Evolutionary conservation across 176 grass and related monocot species (phyloP).

Genomic region (Musa troglodytarum): DNA sequence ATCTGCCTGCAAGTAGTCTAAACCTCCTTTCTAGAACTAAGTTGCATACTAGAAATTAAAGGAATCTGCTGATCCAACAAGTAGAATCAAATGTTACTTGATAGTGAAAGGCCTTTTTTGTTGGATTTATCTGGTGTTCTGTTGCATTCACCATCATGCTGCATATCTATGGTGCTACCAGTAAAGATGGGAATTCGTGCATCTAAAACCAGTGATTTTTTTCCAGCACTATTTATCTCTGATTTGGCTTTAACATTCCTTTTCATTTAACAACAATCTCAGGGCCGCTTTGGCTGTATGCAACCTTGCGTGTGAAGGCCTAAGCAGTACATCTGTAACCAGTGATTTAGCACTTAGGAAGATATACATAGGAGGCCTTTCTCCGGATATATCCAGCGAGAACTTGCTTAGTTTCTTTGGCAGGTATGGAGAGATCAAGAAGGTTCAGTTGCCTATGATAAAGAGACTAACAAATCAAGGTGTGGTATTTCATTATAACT

Average conservation of each 20-base stretch:
- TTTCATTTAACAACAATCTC: background rate
- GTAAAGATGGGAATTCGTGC: too few species aligned
- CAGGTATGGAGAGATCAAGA: conserved; percentile 13
- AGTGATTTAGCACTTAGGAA: conserved; percentile 9
- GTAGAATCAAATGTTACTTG: too few species aligned
- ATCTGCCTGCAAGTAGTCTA: too few species aligned
- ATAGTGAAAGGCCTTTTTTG: too few species aligned
- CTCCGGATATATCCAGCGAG: conserved; percentile 12
- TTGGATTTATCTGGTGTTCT: too few species aligned
- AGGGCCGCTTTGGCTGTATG: conserved; percentile 14
- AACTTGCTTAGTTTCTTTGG: conserved; percentile 12
- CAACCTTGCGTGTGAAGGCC: conserved; percentile 18
- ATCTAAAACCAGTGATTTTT: background rate
- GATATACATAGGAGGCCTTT: conserved; percentile 16
- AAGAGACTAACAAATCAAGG: conserved; percentile 17
- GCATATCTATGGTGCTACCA: too few species aligned
- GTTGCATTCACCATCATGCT: too few species aligned
- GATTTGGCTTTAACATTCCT: background rate
- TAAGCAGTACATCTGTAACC: background rate
- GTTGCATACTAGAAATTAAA: too few species aligned
- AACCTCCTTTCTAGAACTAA: too few species aligned
- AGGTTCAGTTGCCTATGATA: conserved; percentile 19
- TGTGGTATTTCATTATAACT: background rate
- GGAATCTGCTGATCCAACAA: too few species aligned
- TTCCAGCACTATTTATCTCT: background rate